phyloP scores from a whole-genome alignment of 2,329 filamentous ascomycete genomes.

The Colletotrichum eremochloae region DNA sequence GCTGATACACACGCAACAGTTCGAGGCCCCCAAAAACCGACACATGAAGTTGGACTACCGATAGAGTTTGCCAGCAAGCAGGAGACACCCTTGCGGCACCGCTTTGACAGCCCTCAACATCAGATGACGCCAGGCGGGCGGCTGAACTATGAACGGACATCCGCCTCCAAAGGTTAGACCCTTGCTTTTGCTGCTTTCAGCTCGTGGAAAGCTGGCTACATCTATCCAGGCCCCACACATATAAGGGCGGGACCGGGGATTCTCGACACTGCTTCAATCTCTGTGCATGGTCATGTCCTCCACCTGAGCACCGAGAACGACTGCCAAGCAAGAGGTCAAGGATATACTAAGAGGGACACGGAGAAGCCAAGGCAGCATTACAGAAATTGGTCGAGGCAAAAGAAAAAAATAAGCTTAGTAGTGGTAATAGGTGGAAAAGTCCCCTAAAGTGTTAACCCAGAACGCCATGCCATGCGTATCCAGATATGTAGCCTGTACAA shows the following conservation, averaged over 20 bases:
- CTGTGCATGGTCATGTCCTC: neutral
- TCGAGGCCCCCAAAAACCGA: neutral
- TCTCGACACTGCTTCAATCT: neutral
- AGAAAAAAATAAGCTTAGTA: neutral
- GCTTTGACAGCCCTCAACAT: neutral
- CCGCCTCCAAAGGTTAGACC: neutral
- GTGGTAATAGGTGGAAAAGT: constrained; percentile 8
- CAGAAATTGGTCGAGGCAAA: no score
- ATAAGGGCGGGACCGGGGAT: neutral
- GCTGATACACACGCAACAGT: no score
- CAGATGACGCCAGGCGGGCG: neutral
- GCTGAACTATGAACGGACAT: neutral
- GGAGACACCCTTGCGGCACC: neutral
- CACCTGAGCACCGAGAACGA: neutral
- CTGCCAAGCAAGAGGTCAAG: neutral
- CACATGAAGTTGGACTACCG: neutral
- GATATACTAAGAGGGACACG: neutral
- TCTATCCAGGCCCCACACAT: neutral
- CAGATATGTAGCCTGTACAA: constrained; percentile 34
- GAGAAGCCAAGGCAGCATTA: neutral
- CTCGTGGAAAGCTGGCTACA: neutral
- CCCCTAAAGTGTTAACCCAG: constrained; percentile 22
- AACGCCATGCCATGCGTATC: constrained; percentile 41
- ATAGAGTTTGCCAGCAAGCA: neutral
- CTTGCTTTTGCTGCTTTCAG: neutral